A percentile compares a stretch with the other conserved stretches of the same genome.
phyloP scores from a whole-genome alignment of 768 basidiomycete genomes.

The Ramaria sp. region DNA sequence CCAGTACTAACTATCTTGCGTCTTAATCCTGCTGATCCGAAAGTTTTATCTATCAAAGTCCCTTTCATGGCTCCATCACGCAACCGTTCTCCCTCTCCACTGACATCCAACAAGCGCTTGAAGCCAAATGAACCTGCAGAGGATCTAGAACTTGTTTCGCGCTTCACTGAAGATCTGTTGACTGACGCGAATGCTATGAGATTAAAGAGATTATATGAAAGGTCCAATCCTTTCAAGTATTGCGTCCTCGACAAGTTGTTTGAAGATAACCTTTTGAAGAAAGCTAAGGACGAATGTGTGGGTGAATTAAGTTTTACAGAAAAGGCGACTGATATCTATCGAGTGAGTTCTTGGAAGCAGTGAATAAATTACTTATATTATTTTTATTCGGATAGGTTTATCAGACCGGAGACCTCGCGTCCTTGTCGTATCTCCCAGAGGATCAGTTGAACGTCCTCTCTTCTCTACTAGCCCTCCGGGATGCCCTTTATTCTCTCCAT shows the following conservation, averaged over 20 bases:
- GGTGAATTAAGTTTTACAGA: conserved; percentile 72
- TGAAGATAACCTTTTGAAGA: conserved; percentile 67
- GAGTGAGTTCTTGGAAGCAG: conserved; percentile 34
- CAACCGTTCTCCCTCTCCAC: neutral
- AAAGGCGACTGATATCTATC: conserved; percentile 99
- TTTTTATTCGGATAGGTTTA: conserved; percentile 52
- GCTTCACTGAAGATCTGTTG: conserved; percentile 47
- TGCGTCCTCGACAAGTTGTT: conserved; percentile 73
- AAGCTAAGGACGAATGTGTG: conserved; percentile 78
- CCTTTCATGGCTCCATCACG: neutral
- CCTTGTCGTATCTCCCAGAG: conserved; percentile 75
- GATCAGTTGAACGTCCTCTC: conserved; percentile 73
- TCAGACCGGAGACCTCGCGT: conserved; percentile 94
- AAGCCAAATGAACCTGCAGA: neutral
- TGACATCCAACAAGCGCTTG: neutral
- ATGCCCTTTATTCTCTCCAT: conserved; percentile 77
- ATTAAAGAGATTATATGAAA: conserved; percentile 44
- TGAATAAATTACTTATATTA: neutral
- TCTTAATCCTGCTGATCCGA: too few relatives aligned
- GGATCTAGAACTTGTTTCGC: conserved; percentile 6
- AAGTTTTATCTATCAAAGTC: too few relatives aligned
- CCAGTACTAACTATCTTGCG: too few relatives aligned
- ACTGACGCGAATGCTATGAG: conserved; percentile 42
- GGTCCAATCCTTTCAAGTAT: conserved; percentile 70
- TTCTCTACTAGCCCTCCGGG: conserved; percentile 68